Base-by-base conservation (phyloP, 306 rosid genomes). In the Prunus dulcis region DNA sequence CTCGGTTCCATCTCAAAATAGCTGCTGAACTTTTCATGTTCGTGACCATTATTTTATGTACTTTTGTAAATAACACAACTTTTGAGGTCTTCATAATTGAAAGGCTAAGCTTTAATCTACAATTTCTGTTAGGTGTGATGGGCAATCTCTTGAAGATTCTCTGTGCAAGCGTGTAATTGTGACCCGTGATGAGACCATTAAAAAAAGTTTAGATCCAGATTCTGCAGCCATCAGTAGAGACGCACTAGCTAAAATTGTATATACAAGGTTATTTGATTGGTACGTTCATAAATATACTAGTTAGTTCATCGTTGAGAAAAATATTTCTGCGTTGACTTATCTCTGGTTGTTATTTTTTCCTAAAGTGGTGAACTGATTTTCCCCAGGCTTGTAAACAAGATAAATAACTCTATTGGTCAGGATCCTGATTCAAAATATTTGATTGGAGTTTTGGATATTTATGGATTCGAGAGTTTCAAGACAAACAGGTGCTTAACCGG, bases 381-480 rank as follows among this genome's bases (percentile, higher is more conserved):
- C 64, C 70, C 20, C 90, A 95, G 99, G 99, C 87, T 95, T 67
- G 99, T 95, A 79, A 86, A 88, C 76, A 95, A 83, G 89, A 90
- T 92, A 69, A 95, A 95, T 78, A 89, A 84, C 81, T 83, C 99
- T 63, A 95, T 95, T 71, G 99, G 99, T 69, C 99, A 95, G 85
- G 99, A 95, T 87, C 89, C 89, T 47, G 64, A 73, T 79, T 90
- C 97, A 34, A 92, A 88, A 69, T 63, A 76, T 84, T 84, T 95
- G 87, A 95, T 95, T 69, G 99, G 99, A 68, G 97, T 95, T 81
- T 82, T 95, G 70, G 99, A 95, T 92, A 95, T 95, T 81, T 95
- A 95, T 78, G 99, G 99, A 87, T 95, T 95, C 58, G 99, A 95
- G 84, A 95, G 99, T 92, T 95, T 95, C 97, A 95, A 95, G 96